Base-by-base conservation (phyloP, 345 rosid genomes). In the Hibiscus tridactylites region DNA sequence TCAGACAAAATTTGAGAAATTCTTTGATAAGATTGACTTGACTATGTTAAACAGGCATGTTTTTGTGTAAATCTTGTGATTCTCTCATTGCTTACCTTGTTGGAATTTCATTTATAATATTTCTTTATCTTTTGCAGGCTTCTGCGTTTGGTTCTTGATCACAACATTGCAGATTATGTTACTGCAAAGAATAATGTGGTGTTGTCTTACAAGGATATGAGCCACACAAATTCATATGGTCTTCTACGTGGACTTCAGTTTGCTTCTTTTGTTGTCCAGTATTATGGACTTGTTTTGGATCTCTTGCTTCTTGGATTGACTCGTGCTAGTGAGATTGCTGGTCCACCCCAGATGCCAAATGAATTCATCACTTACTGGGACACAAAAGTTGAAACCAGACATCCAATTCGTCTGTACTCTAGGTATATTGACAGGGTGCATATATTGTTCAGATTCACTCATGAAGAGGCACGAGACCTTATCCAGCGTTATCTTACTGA, bases 241-340 rank as follows among this genome's bases (percentile, higher is more conserved):
- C 97, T 96, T 82, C 92, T 96, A 70, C 91, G 99, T 58, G 99
- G 99, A 61, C 97, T 96, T 71, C 99, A 96, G 87, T 96, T 96
- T 89, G 99, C 99, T 68, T 92, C 99, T 9, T 96, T 96, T 79
- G 94, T 96, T 61, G 99, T 96, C 49, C 99, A 96, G 75, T 96
- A 92, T 80, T 96, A 92, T 85, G 99, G 99, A 29, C 96, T 96
- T 11, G 90, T 92, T 74, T 80, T 92, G 76, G 99, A 96, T 84
- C 98, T 96, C 39, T 81, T 91, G 80, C 88, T 92, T 84, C 97
- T 96, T 74, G 99, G 99, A 64, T 79, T 96, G 88, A 92, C 98
- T 61, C 89, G 99, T 26, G 99, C 98, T 50, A 96, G 99, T 81
- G 99, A 96, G 83, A 92, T 96, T 80, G 99, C 99, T 76, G 99